These are phyloP conservation scores for Teratosphaeria pseudoeucalypti DNA, from an alignment of 2,329 filamentous ascomycete species.

Conservation along the genomic window DNA sequence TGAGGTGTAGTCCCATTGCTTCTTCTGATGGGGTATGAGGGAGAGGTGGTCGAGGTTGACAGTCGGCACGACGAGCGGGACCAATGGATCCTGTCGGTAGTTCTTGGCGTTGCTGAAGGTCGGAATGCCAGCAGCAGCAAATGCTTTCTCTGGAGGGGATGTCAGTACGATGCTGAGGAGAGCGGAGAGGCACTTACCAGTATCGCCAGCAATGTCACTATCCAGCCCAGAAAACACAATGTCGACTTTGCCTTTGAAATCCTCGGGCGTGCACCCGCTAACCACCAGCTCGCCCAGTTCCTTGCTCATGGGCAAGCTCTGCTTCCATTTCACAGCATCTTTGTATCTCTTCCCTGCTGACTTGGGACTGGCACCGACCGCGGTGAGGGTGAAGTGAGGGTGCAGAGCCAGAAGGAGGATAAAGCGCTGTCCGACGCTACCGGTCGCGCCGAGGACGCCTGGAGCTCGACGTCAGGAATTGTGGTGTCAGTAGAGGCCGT, in stretches of 20 bases:
- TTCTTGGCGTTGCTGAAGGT: slow-evolving; percentile 99
- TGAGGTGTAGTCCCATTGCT: slow-evolving; percentile 60
- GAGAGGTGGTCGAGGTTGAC: slow-evolving; percentile 84
- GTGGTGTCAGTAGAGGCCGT: slow-evolving; percentile 31
- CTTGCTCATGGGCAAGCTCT: slow-evolving; percentile 69
- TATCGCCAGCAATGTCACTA: slow-evolving; percentile 81
- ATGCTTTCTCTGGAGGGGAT: slow-evolving; percentile 62
- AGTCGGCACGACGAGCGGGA: slow-evolving; percentile 88
- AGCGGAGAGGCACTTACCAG: slow-evolving; percentile 46
- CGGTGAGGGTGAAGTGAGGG: slow-evolving; percentile 75
- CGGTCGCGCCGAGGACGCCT: slow-evolving; percentile 77
- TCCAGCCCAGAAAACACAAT: slow-evolving; percentile 89
- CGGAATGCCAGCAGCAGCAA: slow-evolving; percentile 75
- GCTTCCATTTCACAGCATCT: slow-evolving; percentile 93
- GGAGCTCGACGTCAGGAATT: slow-evolving; percentile 2
- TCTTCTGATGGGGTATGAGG: slow-evolving; percentile 79
- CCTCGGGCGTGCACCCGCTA: slow-evolving; percentile 68
- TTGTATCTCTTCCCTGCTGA: slow-evolving; percentile 91
- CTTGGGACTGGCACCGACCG: slow-evolving; percentile 77
- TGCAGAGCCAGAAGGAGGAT: slow-evolving; percentile 84
- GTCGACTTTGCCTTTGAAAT: slow-evolving; percentile 75
- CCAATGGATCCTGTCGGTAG: slow-evolving; percentile 79
- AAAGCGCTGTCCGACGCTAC: slow-evolving; percentile 90
- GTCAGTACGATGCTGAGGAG: neutral
- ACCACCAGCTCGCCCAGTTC: slow-evolving; percentile 70